Conservation (phyloP, 2,329 filamentous ascomycete species). For the Phialophora macrospora region DNA sequence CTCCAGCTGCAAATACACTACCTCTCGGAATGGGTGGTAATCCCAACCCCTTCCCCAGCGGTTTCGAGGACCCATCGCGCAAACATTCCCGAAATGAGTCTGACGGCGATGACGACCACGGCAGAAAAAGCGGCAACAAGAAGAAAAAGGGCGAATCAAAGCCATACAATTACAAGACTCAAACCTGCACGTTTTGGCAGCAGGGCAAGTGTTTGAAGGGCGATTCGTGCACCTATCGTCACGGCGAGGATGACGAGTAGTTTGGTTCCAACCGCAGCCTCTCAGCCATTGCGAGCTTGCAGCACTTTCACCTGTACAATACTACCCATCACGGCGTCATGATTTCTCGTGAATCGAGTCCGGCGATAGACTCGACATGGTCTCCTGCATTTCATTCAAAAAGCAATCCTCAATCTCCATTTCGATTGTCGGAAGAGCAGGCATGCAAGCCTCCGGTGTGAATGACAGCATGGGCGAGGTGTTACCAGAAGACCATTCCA, state of each 20-base stretch:
- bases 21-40: constrained; percentile 29
- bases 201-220: constrained; percentile 61
- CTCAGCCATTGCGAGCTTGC: not conserved
- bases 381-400: not conserved
- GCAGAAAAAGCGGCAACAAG: constrained; percentile 33
- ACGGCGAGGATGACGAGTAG: constrained; percentile 43
- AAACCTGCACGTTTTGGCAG: constrained; percentile 59
- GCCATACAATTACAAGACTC: constrained; percentile 51
- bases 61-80: constrained; percentile 25
- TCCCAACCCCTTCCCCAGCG: constrained; percentile 32
- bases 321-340: not conserved
- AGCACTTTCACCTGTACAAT: constrained; percentile 2
- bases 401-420: not conserved
- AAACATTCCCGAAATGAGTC: constrained; percentile 34
- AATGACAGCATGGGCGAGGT: not conserved
- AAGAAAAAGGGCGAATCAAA: constrained; percentile 33
- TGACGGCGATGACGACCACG: constrained; percentile 35
- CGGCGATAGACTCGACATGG: not conserved
- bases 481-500: not conserved
- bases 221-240: constrained; percentile 57
- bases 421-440: not conserved
- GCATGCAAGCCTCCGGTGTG: not conserved
- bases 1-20: constrained; percentile 11
- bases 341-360: not conserved
- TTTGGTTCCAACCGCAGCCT: not conserved